Evolutionary conservation across 2,329 filamentous ascomycete genomes (phyloP).

Genomic region (Penicillium expansum): DNA sequence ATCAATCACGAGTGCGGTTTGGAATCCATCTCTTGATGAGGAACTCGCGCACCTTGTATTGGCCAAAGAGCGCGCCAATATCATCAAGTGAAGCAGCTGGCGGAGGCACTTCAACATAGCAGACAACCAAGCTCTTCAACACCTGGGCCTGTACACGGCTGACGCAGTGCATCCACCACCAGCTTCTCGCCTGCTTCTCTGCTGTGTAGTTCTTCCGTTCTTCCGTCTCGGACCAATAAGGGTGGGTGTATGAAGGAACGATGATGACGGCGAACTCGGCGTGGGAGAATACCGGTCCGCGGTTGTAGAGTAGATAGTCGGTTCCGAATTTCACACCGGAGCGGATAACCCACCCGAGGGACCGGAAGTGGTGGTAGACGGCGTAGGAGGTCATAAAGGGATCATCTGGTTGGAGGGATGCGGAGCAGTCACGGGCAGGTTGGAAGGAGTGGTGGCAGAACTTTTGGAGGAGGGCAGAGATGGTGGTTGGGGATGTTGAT

Average conservation of each 20-base stretch:
- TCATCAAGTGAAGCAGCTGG: constrained; percentile 53
- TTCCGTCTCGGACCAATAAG: constrained; percentile 62
- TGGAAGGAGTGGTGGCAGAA: constrained; percentile 70
- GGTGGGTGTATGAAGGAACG: constrained; percentile 73
- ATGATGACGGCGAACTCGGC: constrained; percentile 89
- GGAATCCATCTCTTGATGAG: constrained; percentile 79
- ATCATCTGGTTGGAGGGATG: constrained; percentile 67
- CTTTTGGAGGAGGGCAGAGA: constrained; percentile 60
- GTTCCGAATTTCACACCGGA: constrained; percentile 92
- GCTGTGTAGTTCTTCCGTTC: constrained; percentile 53
- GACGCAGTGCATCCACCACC: constrained; percentile 70
- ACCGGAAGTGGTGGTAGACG: constrained; percentile 94
- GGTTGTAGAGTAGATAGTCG: constrained; percentile 91
- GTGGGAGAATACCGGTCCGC: constrained; percentile 90
- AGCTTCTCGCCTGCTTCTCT: constrained; percentile 42
- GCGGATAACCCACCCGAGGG: constrained; percentile 89
- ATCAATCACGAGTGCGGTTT: constrained; percentile 68
- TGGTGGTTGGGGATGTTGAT: constrained; percentile 45
- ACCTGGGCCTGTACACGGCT: constrained; percentile 89
- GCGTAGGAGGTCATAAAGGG: constrained; percentile 82
- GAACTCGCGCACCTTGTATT: constrained; percentile 77
- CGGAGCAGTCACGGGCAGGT: constrained; percentile 51
- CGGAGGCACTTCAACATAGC: constrained; percentile 86
- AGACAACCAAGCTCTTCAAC: constrained; percentile 81
- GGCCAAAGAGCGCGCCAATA: constrained; percentile 61